Percentiles rank a stretch among this genome's conserved stretches.
Evolutionary conservation across 768 basidiomycete genomes (phyloP).

Genomic region (Xerocomus brunneocitrinus): DNA sequence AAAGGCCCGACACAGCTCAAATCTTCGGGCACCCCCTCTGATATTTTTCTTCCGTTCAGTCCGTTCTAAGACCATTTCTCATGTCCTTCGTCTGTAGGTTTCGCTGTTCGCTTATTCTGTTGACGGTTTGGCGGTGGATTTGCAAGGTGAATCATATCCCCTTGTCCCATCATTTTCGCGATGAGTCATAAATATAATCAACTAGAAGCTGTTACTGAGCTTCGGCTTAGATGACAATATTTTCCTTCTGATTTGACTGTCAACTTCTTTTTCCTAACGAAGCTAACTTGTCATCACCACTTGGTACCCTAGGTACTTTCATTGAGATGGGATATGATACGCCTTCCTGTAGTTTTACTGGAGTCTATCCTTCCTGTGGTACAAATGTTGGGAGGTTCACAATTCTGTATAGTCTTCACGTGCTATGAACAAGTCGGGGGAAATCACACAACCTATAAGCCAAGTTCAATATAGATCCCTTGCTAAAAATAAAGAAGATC

Average conservation of each 20-base stretch:
- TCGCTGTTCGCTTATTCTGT: background rate
- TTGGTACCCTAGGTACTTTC: background rate
- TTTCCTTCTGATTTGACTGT: slow-evolving; percentile 31
- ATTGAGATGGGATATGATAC: background rate
- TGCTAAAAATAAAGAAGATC: too few relatives aligned
- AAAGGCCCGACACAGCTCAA: slow-evolving; percentile 94
- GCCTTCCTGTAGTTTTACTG: too few relatives aligned
- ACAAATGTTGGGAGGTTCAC: background rate
- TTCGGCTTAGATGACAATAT: slow-evolving; percentile 54
- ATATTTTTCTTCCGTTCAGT: slow-evolving; percentile 28
- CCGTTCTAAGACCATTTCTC: background rate
- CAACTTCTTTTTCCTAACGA: background rate
- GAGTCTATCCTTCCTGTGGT: background rate
- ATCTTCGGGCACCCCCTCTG: slow-evolving; percentile 70
- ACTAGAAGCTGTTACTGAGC: slow-evolving; percentile 91
- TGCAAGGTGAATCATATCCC: slow-evolving; percentile 3
- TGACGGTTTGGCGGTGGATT: accelerated
- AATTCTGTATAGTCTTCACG: background rate
- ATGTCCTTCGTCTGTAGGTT: background rate
- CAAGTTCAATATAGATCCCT: too few relatives aligned
- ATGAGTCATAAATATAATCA: slow-evolving; percentile 51
- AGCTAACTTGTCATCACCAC: background rate
- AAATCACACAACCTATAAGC: too few relatives aligned
- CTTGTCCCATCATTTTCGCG: background rate
- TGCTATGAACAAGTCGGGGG: background rate